Percentiles rank a stretch among this genome's conserved stretches.
These are phyloP conservation scores for Syncephalastrum sp. DNA, from an alignment of 371 early-diverging fungal genomes.

Conservation along the genomic window DNA sequence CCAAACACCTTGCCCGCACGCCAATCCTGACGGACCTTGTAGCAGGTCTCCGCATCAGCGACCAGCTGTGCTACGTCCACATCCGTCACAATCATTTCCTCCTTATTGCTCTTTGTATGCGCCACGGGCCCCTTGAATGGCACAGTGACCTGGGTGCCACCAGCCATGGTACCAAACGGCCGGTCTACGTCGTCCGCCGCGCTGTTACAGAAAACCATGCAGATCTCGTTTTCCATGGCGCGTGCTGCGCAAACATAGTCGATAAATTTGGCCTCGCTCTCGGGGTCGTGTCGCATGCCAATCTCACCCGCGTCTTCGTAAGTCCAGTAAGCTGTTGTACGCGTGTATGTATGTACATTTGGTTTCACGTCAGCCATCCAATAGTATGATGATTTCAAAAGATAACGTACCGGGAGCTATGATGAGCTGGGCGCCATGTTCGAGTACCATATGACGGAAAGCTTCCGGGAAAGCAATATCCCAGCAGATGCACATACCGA, in stretches of 20 bases:
- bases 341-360: background rate
- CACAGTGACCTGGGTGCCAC: constrained; percentile 31
- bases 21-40: constrained; percentile 36
- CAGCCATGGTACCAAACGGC: constrained; percentile 22
- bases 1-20: constrained; percentile 23
- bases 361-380: background rate
- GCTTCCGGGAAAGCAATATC: constrained; percentile 32
- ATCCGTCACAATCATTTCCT: constrained; percentile 35
- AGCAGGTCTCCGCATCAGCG: constrained; percentile 26
- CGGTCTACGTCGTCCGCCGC: constrained; percentile 8
- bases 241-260: constrained; percentile 27
- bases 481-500: constrained; percentile 41
- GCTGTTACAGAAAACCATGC: constrained; percentile 31
- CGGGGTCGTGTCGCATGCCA: constrained; percentile 16
- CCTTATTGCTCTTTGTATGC: constrained; percentile 16
- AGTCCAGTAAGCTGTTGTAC: constrained; percentile 29
- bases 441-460: constrained; percentile 30
- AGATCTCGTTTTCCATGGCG: constrained; percentile 33
- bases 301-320: constrained; percentile 30
- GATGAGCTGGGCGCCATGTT: constrained; percentile 31
- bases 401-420: constrained; percentile 30
- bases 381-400: background rate
- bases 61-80: constrained; percentile 24
- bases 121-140: constrained; percentile 36
- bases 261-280: constrained; percentile 28